Evolutionary conservation across 306 rosid species (phyloP).

Genomic region (Fragaria nilgerrensis): DNA sequence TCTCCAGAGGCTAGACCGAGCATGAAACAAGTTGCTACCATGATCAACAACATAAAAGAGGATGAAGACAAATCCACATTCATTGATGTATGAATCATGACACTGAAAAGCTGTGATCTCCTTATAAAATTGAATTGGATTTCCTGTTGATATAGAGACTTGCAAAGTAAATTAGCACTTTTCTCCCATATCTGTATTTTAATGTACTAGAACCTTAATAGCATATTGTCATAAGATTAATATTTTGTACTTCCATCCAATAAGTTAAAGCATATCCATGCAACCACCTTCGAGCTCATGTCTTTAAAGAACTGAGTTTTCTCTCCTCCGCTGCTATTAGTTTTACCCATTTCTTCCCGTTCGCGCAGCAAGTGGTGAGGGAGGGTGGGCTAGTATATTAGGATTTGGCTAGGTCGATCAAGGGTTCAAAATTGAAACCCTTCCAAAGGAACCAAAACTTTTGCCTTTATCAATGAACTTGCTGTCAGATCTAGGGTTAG

Average conservation of each 20-base stretch:
- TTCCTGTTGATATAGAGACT: not conserved
- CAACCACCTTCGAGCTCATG: slow-evolving; percentile 1
- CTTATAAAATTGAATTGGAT: not conserved
- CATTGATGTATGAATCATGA: slow-evolving; percentile 18
- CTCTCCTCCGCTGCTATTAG: not conserved
- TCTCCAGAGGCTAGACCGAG: slow-evolving; percentile 62
- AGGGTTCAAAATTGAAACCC: not conserved
- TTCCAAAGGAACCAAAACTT: not conserved
- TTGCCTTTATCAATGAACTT: not conserved
- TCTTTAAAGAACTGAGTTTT: not conserved
- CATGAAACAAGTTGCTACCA: slow-evolving; percentile 64
- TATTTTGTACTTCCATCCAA: not conserved
- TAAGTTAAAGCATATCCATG: not conserved
- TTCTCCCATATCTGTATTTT: not conserved
- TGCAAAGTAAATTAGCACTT: slow-evolving; percentile 5
- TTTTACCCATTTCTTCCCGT: not conserved
- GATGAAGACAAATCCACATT: slow-evolving; percentile 70
- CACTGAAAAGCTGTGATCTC: not conserved
- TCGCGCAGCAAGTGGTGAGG: not conserved
- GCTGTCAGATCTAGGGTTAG: no score
- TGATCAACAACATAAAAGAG: slow-evolving; percentile 61
- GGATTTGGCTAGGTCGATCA: not conserved
- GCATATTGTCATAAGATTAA: not conserved
- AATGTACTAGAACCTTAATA: not conserved
- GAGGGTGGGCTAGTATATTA: not conserved